A percentile compares a stretch with the other conserved stretches of the same genome.
Conservation (phyloP, 768 basidiomycete species). For the Glaciozyma martinii region DNA sequence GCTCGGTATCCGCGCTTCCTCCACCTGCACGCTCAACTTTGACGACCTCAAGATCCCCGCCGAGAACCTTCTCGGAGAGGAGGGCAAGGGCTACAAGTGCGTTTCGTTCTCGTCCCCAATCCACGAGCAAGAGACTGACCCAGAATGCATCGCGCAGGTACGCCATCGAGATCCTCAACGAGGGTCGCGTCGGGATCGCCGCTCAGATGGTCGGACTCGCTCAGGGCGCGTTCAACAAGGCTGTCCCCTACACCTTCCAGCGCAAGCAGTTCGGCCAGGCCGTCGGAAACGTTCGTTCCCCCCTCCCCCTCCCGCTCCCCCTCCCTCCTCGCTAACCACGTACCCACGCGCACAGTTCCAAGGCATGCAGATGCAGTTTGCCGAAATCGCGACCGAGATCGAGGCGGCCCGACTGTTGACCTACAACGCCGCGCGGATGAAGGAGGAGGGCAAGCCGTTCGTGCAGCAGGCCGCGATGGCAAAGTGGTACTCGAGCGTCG, state of each 20-base stretch:
- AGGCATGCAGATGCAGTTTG: slow-evolving; percentile 90
- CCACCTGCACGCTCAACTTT: slow-evolving; percentile 87
- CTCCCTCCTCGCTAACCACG: no score
- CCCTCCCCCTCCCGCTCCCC: background rate
- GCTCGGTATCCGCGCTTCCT: slow-evolving; percentile 89
- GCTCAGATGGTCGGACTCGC: slow-evolving; percentile 98
- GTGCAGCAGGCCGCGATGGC: slow-evolving; percentile 97
- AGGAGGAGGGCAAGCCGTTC: slow-evolving; percentile 80
- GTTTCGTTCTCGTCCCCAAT: slow-evolving; percentile 49
- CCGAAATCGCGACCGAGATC: slow-evolving; percentile 78
- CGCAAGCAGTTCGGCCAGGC: slow-evolving; percentile 90
- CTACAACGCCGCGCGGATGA: slow-evolving; percentile 90
- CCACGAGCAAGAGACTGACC: slow-evolving; percentile 46
- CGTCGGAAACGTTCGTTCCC: slow-evolving; percentile 53
- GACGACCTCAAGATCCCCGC: slow-evolving; percentile 78
- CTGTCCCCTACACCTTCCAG: slow-evolving; percentile 89
- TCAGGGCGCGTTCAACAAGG: slow-evolving; percentile 90
- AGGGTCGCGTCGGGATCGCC: slow-evolving; percentile 95
- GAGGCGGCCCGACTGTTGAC: slow-evolving; percentile 69
- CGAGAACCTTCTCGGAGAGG: slow-evolving; percentile 85
- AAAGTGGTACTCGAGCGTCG: slow-evolving; percentile 79
- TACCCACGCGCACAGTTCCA: slow-evolving; percentile 52
- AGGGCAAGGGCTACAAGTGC: slow-evolving; percentile 56
- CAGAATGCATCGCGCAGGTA: slow-evolving; percentile 45
- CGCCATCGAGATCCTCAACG: slow-evolving; percentile 93